Evolutionary conservation across 2,329 filamentous ascomycete genomes (phyloP).

Genomic region (Fusarium hostae): DNA sequence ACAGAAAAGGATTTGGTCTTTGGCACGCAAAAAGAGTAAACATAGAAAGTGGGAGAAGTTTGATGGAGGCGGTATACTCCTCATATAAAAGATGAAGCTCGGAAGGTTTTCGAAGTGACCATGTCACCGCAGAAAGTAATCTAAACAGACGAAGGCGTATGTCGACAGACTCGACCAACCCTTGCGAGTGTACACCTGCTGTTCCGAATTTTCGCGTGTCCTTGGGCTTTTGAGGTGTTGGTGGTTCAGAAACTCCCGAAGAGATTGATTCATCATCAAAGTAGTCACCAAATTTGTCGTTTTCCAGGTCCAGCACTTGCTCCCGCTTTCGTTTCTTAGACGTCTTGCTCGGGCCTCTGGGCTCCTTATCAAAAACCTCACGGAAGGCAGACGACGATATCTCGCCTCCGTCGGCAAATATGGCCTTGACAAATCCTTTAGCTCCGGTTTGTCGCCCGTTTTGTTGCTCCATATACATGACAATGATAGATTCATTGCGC

Average conservation of each 20-base stretch:
- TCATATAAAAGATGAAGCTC: conserved; percentile 67
- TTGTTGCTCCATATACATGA: conserved; percentile 65
- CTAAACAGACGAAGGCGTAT: conserved; percentile 72
- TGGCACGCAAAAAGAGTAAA: conserved; percentile 65
- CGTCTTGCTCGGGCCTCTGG: conserved; percentile 52
- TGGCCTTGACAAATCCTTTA: conserved; percentile 70
- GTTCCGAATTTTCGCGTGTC: conserved; percentile 35
- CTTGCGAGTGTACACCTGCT: conserved; percentile 39
- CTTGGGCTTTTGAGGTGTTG: conserved; percentile 55
- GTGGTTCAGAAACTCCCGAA: conserved; percentile 58
- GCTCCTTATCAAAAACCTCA: conserved; percentile 76
- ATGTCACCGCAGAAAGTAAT: conserved; percentile 60
- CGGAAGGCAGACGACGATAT: conserved; percentile 65
- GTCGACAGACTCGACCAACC: conserved; percentile 64
- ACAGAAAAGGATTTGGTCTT: conserved; percentile 49
- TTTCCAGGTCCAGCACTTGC: conserved; percentile 65
- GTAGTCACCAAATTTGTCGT: conserved; percentile 70
- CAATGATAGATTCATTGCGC: conserved; percentile 67
- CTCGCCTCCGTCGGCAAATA: conserved; percentile 73
- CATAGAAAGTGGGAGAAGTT: conserved; percentile 65
- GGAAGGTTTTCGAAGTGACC: conserved; percentile 57
- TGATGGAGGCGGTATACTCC: conserved; percentile 65
- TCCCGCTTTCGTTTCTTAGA: conserved; percentile 63
- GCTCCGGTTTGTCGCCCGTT: conserved; percentile 58
- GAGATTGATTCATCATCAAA: conserved; percentile 66